Percentiles rank a stretch among this genome's conserved stretches.
These are phyloP conservation scores for Coemansia sp. DNA, from an alignment of 192 early-diverging fungal species.

Conservation along the genomic window DNA sequence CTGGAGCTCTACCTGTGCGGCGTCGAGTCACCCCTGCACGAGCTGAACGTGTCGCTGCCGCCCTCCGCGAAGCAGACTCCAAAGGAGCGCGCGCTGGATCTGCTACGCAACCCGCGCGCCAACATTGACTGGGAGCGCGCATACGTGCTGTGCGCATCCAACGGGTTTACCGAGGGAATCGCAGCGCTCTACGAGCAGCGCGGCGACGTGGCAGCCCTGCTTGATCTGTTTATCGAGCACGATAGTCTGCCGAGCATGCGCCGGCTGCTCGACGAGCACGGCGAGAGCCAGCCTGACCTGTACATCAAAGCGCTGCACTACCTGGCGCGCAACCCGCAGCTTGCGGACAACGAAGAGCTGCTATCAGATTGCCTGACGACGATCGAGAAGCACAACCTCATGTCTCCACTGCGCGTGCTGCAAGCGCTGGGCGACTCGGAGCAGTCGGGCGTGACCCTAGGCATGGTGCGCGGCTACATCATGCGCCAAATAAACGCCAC, in stretches of 20 bases:
- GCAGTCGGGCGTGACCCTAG: constrained; percentile 78
- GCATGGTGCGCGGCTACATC: constrained; percentile 83
- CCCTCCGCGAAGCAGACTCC: constrained; percentile 20
- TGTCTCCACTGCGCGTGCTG: constrained; percentile 88
- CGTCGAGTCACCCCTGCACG: constrained; percentile 42
- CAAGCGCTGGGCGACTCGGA: constrained; percentile 66
- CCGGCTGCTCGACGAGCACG: constrained; percentile 60
- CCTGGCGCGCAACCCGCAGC: constrained; percentile 68
- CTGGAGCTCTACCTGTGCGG: constrained; percentile 84
- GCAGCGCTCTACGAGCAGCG: constrained; percentile 87
- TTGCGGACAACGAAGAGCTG: constrained; percentile 59
- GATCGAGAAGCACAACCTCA: constrained; percentile 81
- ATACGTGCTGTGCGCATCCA: constrained; percentile 83
- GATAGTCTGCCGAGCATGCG: constrained; percentile 66
- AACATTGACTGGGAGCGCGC: constrained; percentile 90
- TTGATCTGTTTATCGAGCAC: constrained; percentile 71
- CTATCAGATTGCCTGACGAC: constrained; percentile 67
- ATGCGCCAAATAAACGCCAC: constrained; percentile 74
- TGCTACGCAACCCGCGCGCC: constrained; percentile 69
- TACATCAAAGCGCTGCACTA: constrained; percentile 71
- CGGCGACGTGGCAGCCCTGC: constrained; percentile 69
- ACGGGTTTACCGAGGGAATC: constrained; percentile 80
- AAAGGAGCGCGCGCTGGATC: constrained; percentile 62
- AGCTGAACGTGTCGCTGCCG: constrained; percentile 1
- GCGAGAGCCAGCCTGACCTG: constrained; percentile 65